These are phyloP conservation scores for Tolypocladium sp. DNA, from an alignment of 2,329 filamentous ascomycete genomes.

Conservation along the genomic window DNA sequence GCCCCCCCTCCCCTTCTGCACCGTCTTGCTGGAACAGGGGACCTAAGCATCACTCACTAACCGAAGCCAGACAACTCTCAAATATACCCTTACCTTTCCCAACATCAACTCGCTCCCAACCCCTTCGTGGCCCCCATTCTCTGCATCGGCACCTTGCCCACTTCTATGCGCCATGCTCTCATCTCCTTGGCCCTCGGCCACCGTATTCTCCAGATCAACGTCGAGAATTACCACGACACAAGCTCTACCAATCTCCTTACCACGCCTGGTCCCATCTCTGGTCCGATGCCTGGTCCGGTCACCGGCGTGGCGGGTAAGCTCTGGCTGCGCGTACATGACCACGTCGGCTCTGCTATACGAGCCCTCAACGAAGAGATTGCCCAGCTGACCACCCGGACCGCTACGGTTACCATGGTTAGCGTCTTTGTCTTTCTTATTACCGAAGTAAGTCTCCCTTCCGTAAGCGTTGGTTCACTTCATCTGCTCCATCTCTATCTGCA, in stretches of 20 bases:
- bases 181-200: constrained; percentile 1
- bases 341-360: background rate
- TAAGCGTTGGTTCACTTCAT: background rate
- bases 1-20: background rate
- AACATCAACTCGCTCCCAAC: background rate
- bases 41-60: background rate
- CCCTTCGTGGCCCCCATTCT: background rate
- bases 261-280: background rate
- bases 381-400: background rate
- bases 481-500: background rate
- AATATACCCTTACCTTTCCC: background rate
- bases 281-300: background rate
- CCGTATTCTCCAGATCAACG: background rate
- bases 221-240: background rate
- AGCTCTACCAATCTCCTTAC: background rate
- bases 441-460: background rate
- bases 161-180: constrained; percentile 1
- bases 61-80: background rate
- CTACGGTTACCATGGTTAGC: background rate
- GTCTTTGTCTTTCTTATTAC: background rate
- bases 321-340: background rate
- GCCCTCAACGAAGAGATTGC: background rate
- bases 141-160: background rate
- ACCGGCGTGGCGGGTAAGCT: background rate
- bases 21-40: background rate